Evolutionary conservation across 805 yeast genomes (phyloP), one percentile per base, ranked within the genome.

Genomic region (Saturnispora sekii): DNA sequence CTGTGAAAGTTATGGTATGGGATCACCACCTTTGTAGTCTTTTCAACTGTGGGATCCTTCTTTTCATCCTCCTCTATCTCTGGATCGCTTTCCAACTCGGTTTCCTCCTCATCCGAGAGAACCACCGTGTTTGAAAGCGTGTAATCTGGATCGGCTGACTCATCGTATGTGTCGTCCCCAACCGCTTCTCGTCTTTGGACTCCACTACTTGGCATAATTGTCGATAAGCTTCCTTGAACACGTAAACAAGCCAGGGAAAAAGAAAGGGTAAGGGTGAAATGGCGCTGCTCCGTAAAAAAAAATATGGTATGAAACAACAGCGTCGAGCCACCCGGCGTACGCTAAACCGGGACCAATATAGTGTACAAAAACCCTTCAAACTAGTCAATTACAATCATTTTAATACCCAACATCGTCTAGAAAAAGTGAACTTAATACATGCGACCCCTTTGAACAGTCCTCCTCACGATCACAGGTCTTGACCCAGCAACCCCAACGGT

Each of bases 391-490:
- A 21, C 11, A 18, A 12, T 37, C 11, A 21, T 21, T 21, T 21
- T 21, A 3, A 34, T 11, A 34, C 16, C 36, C 17, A 7, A 15
- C 8, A n/a, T 16, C 10, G 6, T 10, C 14, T 35, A n/a, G 15
- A 29, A 34, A 34, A 35, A 34, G 31, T 16, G 14, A 9, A 32
- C 14, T 41, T 28, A 43, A 17, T 43, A 35, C 14, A 38, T 11
- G n/a, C 47, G 32, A 4, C 59, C 42, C 51, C 79, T 63, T 58
- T 60, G 58, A 9, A 74, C 66, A 48, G 74, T 74, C 41, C 78
- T 53, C 47, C 82, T 57, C 3, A 69, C 62, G 47, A 66, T 69
- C 64, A 76, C 68, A 1, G 69, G 68, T 17, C 74, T 76, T 28
- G 76, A 73, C 3, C 78, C 69, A 11, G 29, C 15, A 41, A 64